Evolutionary conservation across 169 alveolate genomes (phyloP).

Genomic region (Eimeria sp.): DNA sequence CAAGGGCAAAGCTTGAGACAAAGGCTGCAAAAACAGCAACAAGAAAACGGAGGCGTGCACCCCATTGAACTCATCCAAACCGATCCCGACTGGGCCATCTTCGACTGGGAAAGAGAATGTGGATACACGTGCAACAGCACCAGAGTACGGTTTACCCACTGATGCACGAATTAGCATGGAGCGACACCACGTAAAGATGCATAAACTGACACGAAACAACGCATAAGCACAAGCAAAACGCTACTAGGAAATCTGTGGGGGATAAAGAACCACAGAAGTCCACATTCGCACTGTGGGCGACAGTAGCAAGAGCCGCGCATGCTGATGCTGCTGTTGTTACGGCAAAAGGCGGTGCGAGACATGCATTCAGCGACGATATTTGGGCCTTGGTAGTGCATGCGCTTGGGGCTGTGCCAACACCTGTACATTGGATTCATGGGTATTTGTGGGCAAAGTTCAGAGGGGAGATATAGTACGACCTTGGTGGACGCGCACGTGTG

Average conservation of each 20-base stretch:
- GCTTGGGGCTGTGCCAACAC: neutral
- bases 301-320: neutral
- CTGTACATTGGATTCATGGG: neutral
- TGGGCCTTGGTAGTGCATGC: neutral
- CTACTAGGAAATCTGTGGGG: neutral
- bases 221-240: neutral
- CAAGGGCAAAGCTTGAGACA: constrained; percentile 84
- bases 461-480: neutral
- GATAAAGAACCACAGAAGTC: neutral
- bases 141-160: constrained; percentile 14
- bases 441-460: neutral
- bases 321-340: neutral
- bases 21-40: constrained; percentile 56
- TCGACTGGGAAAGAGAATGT: constrained; percentile 65
- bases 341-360: neutral
- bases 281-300: neutral
- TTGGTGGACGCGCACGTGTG: neutral
- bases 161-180: neutral
- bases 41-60: constrained; percentile 45
- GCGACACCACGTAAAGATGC: neutral
- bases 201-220: neutral
- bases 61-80: constrained; percentile 56
- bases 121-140: constrained; percentile 65
- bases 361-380: neutral
- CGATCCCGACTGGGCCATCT: constrained; percentile 63